Base-by-base conservation (phyloP, 352 stramenopile genomes). In the Chrysophaeum taylorii region DNA sequence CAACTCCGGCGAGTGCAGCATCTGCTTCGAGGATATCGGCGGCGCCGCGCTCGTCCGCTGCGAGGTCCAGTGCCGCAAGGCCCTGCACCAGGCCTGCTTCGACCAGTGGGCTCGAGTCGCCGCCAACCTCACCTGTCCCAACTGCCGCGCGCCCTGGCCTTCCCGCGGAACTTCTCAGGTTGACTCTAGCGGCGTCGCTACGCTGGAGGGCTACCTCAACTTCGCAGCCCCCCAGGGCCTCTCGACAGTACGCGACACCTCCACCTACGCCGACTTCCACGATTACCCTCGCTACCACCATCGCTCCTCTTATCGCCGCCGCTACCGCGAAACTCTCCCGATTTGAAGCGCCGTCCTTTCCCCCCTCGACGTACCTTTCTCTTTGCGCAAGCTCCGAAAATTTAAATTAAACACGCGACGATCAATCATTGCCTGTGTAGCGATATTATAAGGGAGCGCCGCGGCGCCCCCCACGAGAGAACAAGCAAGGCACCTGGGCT, bases 201-300 rank as follows among this genome's bases (percentile, higher is more conserved):
- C 66, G 43, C 68, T 29, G 12, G 70, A 76, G 54, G 48, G 68
- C 27, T 79, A 77, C 38, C 60, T 43, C 36, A 79, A 79, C 41
- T 64, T 79, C 21, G 74, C 72, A 18, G 12, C 12, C 25, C 64
- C 77, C 21, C 71, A 76, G 54, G 74, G 71, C 50, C 74, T 77
- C 42, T 61, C 62, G 2, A 29, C 64, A 0, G 53, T 63, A 41
- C 52, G 75, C 60, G 69, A 76, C 45, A 75, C 69, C 1, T 75
- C 48, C 37, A 77, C 64, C 1, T 79, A 79, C 48, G 35, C 52
- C 53, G 70, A 73, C 41, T 18, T 43, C 4, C 69, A 76, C 52
- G 72, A 76, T 50, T n/a, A n/a, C n/a, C n/a, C n/a, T n/a, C n/a
- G n/a, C n/a, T n/a, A n/a, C n/a, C n/a, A n/a, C n/a, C n/a, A n/a